Base-by-base conservation (phyloP, 192 early-diverging fungal genomes). In the Bifiguratus adelaidae region DNA sequence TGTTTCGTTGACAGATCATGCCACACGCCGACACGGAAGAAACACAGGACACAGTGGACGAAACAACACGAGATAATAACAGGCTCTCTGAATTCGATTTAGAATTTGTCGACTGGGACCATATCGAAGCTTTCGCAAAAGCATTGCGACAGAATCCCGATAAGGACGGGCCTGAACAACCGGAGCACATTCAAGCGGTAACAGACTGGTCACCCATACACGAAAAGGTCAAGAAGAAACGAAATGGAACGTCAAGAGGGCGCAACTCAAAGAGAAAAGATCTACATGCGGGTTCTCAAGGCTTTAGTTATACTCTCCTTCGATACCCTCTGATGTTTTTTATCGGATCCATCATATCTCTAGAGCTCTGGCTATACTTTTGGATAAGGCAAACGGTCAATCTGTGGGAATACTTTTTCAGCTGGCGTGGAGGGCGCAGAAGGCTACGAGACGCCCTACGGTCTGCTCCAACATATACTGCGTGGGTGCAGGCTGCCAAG, bases 281-380 rank as follows among this genome's bases (percentile, higher is more conserved):
- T n/a, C 35, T 44, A 7, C 51, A 41, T 0, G 53, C 41, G n/a
- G 52, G 56, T 49, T 48, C 2, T 45, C 16, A 62, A 11, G 70
- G 70, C 28, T 56, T 70, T 43, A 63, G 59, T 18, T 70, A 75
- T 47, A 67, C 67, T 21, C 36, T 78, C 7, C 51, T 78, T 3
- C 56, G 69, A 47, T 68, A 68, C 23, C 76, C 76, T 11, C 47
- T 78, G 11, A 70, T 78, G 47, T 72, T 78, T 58, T 41, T 65
- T 19, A 80, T 85, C 46, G 67, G 67, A 38, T 27, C 60, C 15
- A 70, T 80, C 40, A 71, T 88, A 12, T 32, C 63, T 32, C 34
- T 84, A 8, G 85, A 88, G 53, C 51, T 83, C 22, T 54, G 63
- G 18, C 50, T 77, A 7, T 80, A 86, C 38, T 33, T 80, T 22